A percentile compares a stretch with the other conserved stretches of the same genome.
Evolutionary conservation across 2,329 filamentous ascomycete species (phyloP).

Genomic region (Colletotrichum spinosum): DNA sequence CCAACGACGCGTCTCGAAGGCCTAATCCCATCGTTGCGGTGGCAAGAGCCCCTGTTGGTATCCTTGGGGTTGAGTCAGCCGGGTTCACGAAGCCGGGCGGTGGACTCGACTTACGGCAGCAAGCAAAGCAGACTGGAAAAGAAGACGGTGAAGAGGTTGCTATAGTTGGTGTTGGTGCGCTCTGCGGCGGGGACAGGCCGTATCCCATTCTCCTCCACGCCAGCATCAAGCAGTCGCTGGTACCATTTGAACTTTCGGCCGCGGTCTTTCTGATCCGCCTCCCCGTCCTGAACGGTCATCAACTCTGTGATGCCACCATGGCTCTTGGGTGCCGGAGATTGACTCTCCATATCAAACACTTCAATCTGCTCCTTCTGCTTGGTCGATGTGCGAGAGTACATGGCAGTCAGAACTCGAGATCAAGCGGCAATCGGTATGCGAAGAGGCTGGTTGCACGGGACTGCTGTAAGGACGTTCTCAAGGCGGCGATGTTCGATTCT

Average conservation of each 20-base stretch:
- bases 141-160: slow-evolving; percentile 71
- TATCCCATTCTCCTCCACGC: slow-evolving; percentile 66
- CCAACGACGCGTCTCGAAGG: slow-evolving; percentile 65
- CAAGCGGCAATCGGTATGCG: neutral
- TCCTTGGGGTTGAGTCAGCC: slow-evolving; percentile 45
- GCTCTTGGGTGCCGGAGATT: slow-evolving; percentile 22
- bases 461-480: no score
- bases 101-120: slow-evolving; percentile 59
- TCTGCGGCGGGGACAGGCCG: slow-evolving; percentile 66
- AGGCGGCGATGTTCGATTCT: neutral
- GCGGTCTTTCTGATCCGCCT: slow-evolving; percentile 45
- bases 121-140: slow-evolving; percentile 69
- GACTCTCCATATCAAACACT: slow-evolving; percentile 31
- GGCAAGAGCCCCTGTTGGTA: slow-evolving; percentile 70
- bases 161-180: slow-evolving; percentile 63
- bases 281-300: slow-evolving; percentile 43
- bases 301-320: slow-evolving; percentile 41
- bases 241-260: slow-evolving; percentile 54
- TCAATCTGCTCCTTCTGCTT: slow-evolving; percentile 22
- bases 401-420: neutral
- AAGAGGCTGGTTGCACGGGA: neutral
- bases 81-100: neutral
- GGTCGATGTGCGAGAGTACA: slow-evolving; percentile 24
- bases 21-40: slow-evolving; percentile 65
- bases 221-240: slow-evolving; percentile 54